Conservation (phyloP, 352 stramenopile genomes). For the Phytophthora melonis region DNA sequence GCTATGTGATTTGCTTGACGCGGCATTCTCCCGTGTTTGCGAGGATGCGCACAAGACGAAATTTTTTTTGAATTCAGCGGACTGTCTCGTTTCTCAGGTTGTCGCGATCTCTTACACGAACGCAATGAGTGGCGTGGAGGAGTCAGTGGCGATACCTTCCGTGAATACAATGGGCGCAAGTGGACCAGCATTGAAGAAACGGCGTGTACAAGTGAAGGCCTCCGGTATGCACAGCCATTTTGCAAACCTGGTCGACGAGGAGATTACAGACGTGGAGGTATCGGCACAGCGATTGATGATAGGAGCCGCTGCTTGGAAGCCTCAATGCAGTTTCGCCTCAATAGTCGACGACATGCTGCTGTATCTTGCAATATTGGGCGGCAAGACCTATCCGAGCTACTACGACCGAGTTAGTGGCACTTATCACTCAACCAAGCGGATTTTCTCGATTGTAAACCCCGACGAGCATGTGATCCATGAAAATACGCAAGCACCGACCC, state of each 20-base stretch:
- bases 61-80: neutral
- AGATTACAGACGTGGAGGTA: constrained; percentile 1
- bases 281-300: too few relatives aligned
- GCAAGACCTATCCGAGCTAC: constrained; percentile 32
- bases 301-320: neutral
- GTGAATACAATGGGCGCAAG: neutral
- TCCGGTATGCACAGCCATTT: neutral
- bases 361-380: constrained; percentile 41
- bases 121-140: neutral
- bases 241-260: constrained; percentile 5
- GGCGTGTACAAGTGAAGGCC: neutral
- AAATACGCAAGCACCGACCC: neutral
- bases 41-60: neutral
- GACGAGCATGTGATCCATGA: neutral
- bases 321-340: constrained; percentile 28
- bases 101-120: neutral
- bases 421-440: neutral
- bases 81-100: neutral
- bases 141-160: neutral
- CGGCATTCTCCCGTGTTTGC: neutral
- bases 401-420: constrained; percentile 1
- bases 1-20: neutral
- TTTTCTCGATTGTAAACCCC: neutral
- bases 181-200: constrained; percentile 1
- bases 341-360: constrained; percentile 42